phyloP scores from a whole-genome alignment of 2,329 filamentous ascomycete species.

The Colletotrichum echinochloae region DNA sequence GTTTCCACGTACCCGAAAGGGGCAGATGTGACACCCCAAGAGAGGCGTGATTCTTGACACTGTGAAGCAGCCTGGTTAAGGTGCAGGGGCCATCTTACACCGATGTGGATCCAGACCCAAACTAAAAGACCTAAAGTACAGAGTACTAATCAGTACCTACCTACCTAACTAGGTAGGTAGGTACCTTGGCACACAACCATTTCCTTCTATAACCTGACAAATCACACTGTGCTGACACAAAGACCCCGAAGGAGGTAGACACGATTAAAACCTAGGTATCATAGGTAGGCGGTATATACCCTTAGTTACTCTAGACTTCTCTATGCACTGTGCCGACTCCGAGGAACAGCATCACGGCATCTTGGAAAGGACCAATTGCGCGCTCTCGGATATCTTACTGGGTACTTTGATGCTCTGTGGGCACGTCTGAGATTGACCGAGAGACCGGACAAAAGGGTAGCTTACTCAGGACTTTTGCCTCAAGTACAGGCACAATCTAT shows the following conservation, averaged over 20 bases:
- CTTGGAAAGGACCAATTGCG: neutral
- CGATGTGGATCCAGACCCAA: constrained; percentile 25
- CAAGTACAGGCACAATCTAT: neutral
- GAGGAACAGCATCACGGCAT: neutral
- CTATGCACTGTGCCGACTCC: constrained; percentile 8
- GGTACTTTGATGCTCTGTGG: neutral
- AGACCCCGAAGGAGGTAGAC: too few relatives aligned
- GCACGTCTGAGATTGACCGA: neutral
- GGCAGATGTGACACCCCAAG: constrained; percentile 3
- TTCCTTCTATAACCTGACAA: neutral
- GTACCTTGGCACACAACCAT: neutral
- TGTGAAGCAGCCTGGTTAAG: neutral
- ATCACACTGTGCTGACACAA: neutral
- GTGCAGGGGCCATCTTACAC: constrained; percentile 21
- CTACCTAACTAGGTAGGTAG: too few relatives aligned
- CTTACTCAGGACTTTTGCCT: neutral
- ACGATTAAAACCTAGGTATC: too few relatives aligned
- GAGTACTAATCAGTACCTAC: neutral
- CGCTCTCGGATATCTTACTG: neutral
- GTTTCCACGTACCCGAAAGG: neutral
- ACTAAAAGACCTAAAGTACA: neutral
- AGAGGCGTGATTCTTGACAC: neutral
- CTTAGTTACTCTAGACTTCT: neutral
- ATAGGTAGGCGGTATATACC: too few relatives aligned
- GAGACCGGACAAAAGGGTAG: neutral